Evolutionary conservation across 2,329 filamentous ascomycete genomes (phyloP).

Genomic region (Penicillium concentricum): DNA sequence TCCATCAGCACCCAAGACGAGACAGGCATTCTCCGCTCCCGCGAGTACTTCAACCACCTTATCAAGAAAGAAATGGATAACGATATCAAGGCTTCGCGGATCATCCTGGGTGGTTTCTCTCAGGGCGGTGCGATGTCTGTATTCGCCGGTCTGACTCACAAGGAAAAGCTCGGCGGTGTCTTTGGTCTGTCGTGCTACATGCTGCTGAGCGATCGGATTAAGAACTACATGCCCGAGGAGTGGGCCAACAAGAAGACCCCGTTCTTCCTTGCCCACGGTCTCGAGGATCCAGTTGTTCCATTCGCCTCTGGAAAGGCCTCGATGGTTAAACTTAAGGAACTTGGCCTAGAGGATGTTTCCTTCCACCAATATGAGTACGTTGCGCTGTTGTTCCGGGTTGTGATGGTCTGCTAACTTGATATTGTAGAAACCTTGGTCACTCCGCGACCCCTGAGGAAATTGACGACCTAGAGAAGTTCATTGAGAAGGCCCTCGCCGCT

Average conservation of each 20-base stretch:
- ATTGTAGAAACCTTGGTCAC: conserved; percentile 65
- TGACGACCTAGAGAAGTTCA: conserved; percentile 71
- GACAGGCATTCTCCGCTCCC: conserved; percentile 68
- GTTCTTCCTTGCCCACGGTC: conserved; percentile 88
- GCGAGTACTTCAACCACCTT: conserved; percentile 73
- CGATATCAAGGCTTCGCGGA: conserved; percentile 77
- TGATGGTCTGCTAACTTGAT: conserved; percentile 8
- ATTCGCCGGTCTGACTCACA: conserved; percentile 72
- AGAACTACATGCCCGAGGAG: conserved; percentile 54
- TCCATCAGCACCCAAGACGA: conserved; percentile 52
- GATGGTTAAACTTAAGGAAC: conserved; percentile 62
- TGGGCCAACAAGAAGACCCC: conserved; percentile 72
- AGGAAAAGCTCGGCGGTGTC: conserved; percentile 78
- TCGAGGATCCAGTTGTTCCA: conserved; percentile 69
- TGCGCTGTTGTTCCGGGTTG: not conserved
- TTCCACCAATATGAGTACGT: conserved; percentile 74
- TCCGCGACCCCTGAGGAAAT: conserved; percentile 76
- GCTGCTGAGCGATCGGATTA: conserved; percentile 65
- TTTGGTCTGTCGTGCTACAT: conserved; percentile 83
- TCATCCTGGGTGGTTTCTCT: conserved; percentile 67
- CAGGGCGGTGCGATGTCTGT: conserved; percentile 87
- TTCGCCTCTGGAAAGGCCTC: conserved; percentile 68
- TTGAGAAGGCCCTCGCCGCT: conserved; percentile 53
- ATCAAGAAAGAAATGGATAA: conserved; percentile 77
- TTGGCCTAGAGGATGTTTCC: conserved; percentile 67